A percentile compares a stretch with the other conserved stretches of the same genome.
Evolutionary conservation across 78 protist species (phyloP).

Genomic region (Pigoraptor vietnamica): DNA sequence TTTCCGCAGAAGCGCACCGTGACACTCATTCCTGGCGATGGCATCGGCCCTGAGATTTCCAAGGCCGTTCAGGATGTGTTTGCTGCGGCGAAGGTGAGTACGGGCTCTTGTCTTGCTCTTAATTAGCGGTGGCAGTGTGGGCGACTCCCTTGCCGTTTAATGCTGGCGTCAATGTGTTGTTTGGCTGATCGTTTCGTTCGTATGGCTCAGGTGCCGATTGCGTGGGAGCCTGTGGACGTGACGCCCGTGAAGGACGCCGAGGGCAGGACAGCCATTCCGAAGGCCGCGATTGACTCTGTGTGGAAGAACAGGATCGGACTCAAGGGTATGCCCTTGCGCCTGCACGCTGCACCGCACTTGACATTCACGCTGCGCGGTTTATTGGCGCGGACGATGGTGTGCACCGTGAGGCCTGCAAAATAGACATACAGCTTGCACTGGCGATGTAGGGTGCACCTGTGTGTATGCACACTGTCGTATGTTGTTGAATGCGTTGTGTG

Average conservation of each 20-base stretch:
- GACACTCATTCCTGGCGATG: constrained; percentile 64
- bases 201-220: constrained; percentile 28
- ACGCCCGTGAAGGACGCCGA: neutral
- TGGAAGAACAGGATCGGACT: constrained; percentile 48
- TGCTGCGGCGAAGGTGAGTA: constrained; percentile 49
- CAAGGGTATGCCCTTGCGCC: constrained; percentile 33
- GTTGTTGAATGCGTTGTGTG: no score
- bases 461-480: no score
- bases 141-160: neutral
- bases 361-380: no score
- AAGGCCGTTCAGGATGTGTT: constrained; percentile 62
- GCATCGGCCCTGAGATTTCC: constrained; percentile 81
- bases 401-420: no score
- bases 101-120: no score
- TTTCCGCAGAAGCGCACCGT: neutral
- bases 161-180: neutral
- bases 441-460: no score
- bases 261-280: neutral
- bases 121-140: neutral
- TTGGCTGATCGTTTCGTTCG: neutral
- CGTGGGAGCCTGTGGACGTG: constrained; percentile 42
- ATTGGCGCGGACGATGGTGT: no score
- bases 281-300: constrained; percentile 33
- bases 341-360: no score
- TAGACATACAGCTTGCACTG: no score